phyloP scores from a whole-genome alignment of 129 eudicot species.

The Flaveria bidentis region DNA sequence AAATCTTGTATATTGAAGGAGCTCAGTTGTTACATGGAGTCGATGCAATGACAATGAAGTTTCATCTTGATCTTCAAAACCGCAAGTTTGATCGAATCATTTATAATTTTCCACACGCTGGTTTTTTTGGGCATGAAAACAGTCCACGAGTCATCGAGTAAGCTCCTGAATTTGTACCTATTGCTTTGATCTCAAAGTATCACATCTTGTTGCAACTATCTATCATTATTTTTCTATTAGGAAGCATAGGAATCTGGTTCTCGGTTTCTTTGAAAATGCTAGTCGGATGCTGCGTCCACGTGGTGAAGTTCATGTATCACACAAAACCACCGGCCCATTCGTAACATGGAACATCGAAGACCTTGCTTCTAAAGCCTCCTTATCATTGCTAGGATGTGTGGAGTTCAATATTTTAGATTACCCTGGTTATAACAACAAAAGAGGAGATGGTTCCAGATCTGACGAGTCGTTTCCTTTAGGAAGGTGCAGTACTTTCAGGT shows the following conservation, averaged over 20 bases:
- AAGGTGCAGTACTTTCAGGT: conserved; percentile 54
- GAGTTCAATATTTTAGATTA: conserved; percentile 50
- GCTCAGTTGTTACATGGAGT: conserved; percentile 44
- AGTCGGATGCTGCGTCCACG: conserved; percentile 44
- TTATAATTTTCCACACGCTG: conserved; percentile 81
- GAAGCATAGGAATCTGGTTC: conserved; percentile 53
- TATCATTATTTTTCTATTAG: conserved; percentile 28
- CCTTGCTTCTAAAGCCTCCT: conserved; percentile 41
- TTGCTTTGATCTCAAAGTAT: too few relatives aligned
- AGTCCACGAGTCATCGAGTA: conserved; percentile 39
- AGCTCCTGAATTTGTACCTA: neutral
- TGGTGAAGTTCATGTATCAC: conserved; percentile 67
- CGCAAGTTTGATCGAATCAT: conserved; percentile 59
- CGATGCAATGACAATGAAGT: conserved; percentile 51
- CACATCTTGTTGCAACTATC: neutral
- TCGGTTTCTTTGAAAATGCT: conserved; percentile 55
- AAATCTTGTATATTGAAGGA: conserved; percentile 30
- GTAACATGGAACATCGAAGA: conserved; percentile 55
- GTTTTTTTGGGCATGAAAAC: conserved; percentile 57
- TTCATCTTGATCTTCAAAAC: conserved; percentile 32
- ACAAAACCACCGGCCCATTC: conserved; percentile 58
- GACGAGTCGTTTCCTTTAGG: conserved; percentile 60
- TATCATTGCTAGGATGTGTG: conserved; percentile 36
- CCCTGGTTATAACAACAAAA: conserved; percentile 69
- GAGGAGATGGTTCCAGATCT: conserved; percentile 49